Base-by-base conservation (phyloP, 768 basidiomycete genomes). In the Bullera alba region DNA sequence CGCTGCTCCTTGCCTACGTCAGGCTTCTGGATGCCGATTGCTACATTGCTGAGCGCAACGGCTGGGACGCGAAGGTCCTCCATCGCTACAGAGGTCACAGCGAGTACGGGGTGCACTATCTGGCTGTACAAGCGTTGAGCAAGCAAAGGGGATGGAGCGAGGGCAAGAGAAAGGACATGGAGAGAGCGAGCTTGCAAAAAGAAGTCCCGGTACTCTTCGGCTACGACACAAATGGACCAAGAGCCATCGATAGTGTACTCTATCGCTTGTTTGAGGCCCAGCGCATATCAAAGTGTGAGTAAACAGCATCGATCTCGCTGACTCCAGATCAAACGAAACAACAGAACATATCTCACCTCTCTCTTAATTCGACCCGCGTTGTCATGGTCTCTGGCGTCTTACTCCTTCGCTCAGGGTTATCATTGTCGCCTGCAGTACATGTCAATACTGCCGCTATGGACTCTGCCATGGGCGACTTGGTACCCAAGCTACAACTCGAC, bases 71-170 rank as follows among this genome's bases (percentile, higher is more conserved):
- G 14, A 63, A 73, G 0, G 70, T 75, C 4, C 69, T 83, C 8
- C 75, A 76, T 25, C 46, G 54, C 16, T 68, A 83, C 3, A 73
- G 78, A 0, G 73, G 82, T 21, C 78, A 82, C 55, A 79, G 82
- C 10, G 83, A 91, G 61, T 63, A 74, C 35, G 85, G 80, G 1
- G 79, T 83, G 25, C 79, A 79, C 12, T 75, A 84, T 21, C 75
- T 95, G 7, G 82, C 87, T 5, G 83, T 89, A 21, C 79, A 81
- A 8, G 86, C 86, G 64, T 87, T 89, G 71, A 80, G 85, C 0
- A 66, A 82, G 39, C 85, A 87, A 59, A 80, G 79, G 42, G 80
- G 84, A 4, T 85, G 90, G 82, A 80, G 81, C 16, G 88, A 93
- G 70, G 79, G 75, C 0, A 84, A 86, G 54, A 80, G 86, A 26